These are phyloP conservation scores for Vaccinium corymbosum DNA, from an alignment of 148 eudicot species.

Conservation along the genomic window DNA sequence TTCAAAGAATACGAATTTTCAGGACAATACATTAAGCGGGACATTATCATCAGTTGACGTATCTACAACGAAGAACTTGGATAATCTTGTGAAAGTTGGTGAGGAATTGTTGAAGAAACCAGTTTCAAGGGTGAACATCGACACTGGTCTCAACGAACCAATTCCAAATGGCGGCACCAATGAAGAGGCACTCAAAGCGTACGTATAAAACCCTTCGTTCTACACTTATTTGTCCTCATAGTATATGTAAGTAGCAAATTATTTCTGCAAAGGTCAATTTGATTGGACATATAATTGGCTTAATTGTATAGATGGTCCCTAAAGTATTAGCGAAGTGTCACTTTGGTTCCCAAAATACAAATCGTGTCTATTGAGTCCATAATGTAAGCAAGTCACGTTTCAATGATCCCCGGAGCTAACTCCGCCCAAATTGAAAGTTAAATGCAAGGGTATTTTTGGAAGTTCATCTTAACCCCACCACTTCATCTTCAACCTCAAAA, in stretches of 20 bases:
- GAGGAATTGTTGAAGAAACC: slow-evolving; percentile 16
- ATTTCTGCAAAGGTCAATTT: neutral
- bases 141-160: slow-evolving; percentile 12
- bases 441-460: no score
- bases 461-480: no score
- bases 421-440: no score
- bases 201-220: neutral
- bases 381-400: no score
- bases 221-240: neutral
- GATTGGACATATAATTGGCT: no score
- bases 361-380: no score
- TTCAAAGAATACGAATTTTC: neutral
- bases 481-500: no score
- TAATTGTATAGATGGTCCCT: no score
- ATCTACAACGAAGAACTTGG: slow-evolving; percentile 18
- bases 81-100: slow-evolving; percentile 13
- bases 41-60: slow-evolving; percentile 13
- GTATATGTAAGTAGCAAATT: neutral
- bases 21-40: slow-evolving; percentile 17
- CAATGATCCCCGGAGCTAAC: no score
- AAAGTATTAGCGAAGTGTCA: no score
- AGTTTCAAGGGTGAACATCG: slow-evolving; percentile 19
- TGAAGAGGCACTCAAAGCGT: slow-evolving; percentile 22
- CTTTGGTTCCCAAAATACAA: no score
- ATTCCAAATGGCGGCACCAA: slow-evolving; percentile 14